Evolutionary conservation across 257 asterid genomes (phyloP).

Genomic region (Fraxinus cuspidata): DNA sequence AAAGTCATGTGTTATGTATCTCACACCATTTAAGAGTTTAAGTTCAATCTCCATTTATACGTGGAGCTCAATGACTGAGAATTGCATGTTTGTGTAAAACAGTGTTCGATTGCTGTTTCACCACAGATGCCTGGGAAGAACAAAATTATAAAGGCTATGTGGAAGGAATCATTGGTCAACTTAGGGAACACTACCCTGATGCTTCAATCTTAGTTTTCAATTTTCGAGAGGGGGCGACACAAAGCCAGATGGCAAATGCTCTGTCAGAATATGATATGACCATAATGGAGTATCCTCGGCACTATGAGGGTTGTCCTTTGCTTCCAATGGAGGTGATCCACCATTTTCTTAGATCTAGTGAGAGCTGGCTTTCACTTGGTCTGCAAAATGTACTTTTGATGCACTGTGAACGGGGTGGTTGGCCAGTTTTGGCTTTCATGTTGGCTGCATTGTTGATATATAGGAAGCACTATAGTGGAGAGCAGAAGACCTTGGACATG

Average conservation of each 20-base stretch:
- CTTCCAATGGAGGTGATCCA: conserved; percentile 95
- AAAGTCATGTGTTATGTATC: conserved; percentile 2
- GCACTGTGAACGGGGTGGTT: conserved; percentile 95
- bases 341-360: conserved; percentile 87
- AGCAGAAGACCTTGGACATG: conserved; percentile 87
- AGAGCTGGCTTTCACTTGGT: conserved; percentile 97
- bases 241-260: conserved; percentile 68
- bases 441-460: conserved; percentile 79
- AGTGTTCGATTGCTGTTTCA: conserved; percentile 94
- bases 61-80: conserved; percentile 9
- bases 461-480: conserved; percentile 81
- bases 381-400: conserved; percentile 81
- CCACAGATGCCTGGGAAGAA: conserved; percentile 71
- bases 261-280: conserved; percentile 80
- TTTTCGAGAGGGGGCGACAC: conserved; percentile 68
- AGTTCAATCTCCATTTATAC: not conserved
- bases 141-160: conserved; percentile 68
- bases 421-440: conserved; percentile 97
- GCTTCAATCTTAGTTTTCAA: conserved; percentile 82
- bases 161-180: conserved; percentile 69
- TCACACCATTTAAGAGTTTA: not conserved
- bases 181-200: conserved; percentile 72
- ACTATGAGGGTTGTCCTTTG: conserved; percentile 86
- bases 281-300: conserved; percentile 93
- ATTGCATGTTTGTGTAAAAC: conserved; percentile 24